phyloP scores from a whole-genome alignment of 2,329 filamentous ascomycete species.

The Colletotrichum noveboracense region DNA sequence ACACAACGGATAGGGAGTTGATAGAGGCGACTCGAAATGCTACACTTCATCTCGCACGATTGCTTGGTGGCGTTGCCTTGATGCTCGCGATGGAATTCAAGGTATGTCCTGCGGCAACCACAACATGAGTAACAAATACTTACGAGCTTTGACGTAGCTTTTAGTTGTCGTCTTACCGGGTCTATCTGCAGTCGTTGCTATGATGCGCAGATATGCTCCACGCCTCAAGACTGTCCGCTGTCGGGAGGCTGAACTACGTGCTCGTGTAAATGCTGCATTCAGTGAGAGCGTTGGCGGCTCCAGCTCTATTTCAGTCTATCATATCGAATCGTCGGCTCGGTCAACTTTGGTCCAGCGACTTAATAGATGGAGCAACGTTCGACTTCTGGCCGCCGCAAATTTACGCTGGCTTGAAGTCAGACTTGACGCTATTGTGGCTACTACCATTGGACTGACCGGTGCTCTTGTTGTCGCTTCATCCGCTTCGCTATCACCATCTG shows the following conservation, averaged over 20 bases:
- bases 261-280: not conserved
- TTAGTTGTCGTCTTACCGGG: not conserved
- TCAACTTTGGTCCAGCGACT: not conserved
- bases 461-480: not conserved
- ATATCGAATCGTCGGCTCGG: not conserved
- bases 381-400: not conserved
- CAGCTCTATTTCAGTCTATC: not conserved
- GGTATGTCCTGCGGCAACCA: not conserved
- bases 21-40: not conserved
- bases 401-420: not conserved
- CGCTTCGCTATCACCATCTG: not conserved
- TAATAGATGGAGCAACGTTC: not conserved
- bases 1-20: not conserved
- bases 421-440: not conserved
- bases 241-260: not conserved
- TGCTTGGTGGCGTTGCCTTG: not conserved
- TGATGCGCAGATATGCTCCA: not conserved
- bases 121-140: not conserved
- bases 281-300: not conserved
- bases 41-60: not conserved
- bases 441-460: not conserved
- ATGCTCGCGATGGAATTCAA: not conserved
- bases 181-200: not conserved
- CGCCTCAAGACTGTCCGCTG: not conserved
- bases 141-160: not conserved